Conservation (phyloP, 2,329 filamentous ascomycete genomes). For the Diaporthe ilicicola region DNA sequence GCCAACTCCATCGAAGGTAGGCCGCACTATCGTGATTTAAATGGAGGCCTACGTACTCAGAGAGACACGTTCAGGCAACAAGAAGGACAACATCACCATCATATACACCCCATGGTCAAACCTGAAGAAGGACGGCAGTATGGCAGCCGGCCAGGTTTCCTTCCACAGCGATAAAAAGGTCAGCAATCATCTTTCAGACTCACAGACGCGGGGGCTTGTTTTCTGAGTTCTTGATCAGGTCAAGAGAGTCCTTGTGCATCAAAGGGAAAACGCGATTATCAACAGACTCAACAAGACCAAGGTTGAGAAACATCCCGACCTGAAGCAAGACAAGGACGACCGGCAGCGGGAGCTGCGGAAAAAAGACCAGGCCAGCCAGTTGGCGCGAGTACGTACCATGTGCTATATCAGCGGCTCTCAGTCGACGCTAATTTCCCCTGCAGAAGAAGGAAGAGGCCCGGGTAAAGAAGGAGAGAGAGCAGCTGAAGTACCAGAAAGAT, state of each 20-base stretch:
- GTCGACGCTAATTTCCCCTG: slow-evolving; percentile 1
- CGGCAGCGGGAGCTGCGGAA: slow-evolving; percentile 75
- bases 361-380: slow-evolving; percentile 70
- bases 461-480: slow-evolving; percentile 80
- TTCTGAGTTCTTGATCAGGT: slow-evolving; percentile 57
- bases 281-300: slow-evolving; percentile 99
- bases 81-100: slow-evolving; percentile 95
- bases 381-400: slow-evolving; percentile 64
- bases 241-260: slow-evolving; percentile 79
- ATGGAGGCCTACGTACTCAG: background rate
- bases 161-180: slow-evolving; percentile 88
- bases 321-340: slow-evolving; percentile 83
- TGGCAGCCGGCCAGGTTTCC: slow-evolving; percentile 93
- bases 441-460: slow-evolving; percentile 81
- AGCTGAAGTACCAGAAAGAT: slow-evolving; percentile 95
- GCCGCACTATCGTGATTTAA: slow-evolving; percentile 24
- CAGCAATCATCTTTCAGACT: background rate
- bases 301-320: slow-evolving; percentile 85
- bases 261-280: slow-evolving; percentile 88
- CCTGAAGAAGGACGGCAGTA: slow-evolving; percentile 91
- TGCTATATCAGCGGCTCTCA: background rate
- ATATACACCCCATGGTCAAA: slow-evolving; percentile 98
- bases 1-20: slow-evolving; percentile 96
- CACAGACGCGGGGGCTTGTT: background rate
- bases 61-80: slow-evolving; percentile 74